phyloP scores from a whole-genome alignment of 768 basidiomycete genomes.

The Ephemerocybe angulata region DNA sequence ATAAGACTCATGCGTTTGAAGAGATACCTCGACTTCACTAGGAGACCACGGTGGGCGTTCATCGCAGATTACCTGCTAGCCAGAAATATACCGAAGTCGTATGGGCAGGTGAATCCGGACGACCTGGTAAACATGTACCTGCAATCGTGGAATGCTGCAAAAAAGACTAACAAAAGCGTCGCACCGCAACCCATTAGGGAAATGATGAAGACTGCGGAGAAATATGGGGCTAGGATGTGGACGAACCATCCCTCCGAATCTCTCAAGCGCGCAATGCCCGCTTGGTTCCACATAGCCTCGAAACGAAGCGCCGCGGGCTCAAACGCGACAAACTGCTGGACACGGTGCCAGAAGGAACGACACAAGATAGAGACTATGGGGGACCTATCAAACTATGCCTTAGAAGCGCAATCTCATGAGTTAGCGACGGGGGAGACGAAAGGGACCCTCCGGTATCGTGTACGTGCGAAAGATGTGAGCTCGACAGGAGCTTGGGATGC shows the following conservation, averaged over 20 bases:
- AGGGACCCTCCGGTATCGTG: too few species aligned
- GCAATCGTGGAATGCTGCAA: not conserved
- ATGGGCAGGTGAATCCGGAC: not conserved
- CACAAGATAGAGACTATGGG: not conserved
- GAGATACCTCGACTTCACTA: constrained; percentile 14
- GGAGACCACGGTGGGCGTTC: constrained; percentile 17
- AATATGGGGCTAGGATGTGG: not conserved
- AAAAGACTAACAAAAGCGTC: not conserved
- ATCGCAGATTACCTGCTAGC: constrained; percentile 1
- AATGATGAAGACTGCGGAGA: not conserved
- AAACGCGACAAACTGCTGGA: not conserved
- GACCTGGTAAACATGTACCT: not conserved
- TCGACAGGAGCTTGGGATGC: too few species aligned
- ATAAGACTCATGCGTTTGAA: constrained; percentile 20
- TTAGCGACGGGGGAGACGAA: too few species aligned
- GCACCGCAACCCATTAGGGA: not conserved
- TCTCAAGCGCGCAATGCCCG: not conserved
- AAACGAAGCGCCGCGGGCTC: not conserved
- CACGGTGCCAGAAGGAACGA: not conserved
- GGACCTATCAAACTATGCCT: too few species aligned
- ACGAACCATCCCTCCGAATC: not conserved
- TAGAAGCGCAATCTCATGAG: too few species aligned
- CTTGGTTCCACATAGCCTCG: not conserved
- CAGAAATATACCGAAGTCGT: not conserved
- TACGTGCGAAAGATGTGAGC: too few species aligned